Evolutionary conservation across 768 basidiomycete genomes (phyloP).

Genomic region (Melanogaster broomeanus): DNA sequence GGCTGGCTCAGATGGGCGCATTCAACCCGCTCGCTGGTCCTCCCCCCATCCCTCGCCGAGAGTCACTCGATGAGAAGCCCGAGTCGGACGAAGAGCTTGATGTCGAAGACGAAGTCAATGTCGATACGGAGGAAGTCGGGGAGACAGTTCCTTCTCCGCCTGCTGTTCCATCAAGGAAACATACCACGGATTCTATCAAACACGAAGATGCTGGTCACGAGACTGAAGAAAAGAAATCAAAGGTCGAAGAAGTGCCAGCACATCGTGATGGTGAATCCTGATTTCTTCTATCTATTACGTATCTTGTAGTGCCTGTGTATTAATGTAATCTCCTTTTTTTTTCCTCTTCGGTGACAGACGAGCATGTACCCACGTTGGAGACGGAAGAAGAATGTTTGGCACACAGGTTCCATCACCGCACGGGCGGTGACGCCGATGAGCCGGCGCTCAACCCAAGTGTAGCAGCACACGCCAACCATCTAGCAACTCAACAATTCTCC

Average conservation of each 20-base stretch:
- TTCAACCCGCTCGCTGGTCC: conserved; percentile 53
- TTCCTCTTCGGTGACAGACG: conserved; percentile 19
- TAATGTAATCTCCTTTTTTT: conserved; percentile 24
- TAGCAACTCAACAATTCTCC: neutral
- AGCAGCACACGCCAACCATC: neutral
- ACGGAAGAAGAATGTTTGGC: conserved; percentile 2
- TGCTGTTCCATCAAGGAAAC: conserved; percentile 23
- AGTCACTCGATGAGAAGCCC: conserved; percentile 11
- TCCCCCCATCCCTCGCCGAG: conserved; percentile 23
- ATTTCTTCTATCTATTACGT: conserved; percentile 30
- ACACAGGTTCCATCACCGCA: conserved; percentile 5
- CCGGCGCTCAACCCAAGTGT: neutral
- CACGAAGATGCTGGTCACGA: conserved; percentile 14
- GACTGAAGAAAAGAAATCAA: conserved; percentile 15
- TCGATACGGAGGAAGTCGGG: conserved; percentile 25
- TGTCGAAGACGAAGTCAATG: conserved; percentile 25
- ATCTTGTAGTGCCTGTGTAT: conserved; percentile 27
- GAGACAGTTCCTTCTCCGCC: conserved; percentile 21
- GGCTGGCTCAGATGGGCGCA: conserved; percentile 62
- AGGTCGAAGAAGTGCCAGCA: conserved; percentile 16
- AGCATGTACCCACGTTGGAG: conserved; percentile 13
- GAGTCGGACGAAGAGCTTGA: conserved; percentile 8
- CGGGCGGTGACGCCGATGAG: conserved; percentile 4
- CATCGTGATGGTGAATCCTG: conserved; percentile 46
- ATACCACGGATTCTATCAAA: conserved; percentile 13